phyloP scores from a whole-genome alignment of 768 basidiomycete genomes.

The Termitomyces sp. region DNA sequence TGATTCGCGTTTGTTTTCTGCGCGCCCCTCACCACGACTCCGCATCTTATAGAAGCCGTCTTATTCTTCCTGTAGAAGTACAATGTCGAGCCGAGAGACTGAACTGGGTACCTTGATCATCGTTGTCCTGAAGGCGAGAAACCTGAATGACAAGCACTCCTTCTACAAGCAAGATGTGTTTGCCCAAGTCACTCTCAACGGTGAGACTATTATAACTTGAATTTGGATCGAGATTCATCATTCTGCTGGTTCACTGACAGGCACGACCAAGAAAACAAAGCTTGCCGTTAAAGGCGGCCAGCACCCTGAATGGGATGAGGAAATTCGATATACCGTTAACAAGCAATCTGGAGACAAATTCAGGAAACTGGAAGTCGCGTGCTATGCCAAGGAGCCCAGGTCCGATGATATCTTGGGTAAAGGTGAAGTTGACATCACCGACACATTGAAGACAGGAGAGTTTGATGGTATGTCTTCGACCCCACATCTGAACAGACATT shows the following conservation, averaged over 20 bases:
- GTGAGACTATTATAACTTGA: conserved; percentile 22
- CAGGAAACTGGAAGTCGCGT: conserved; percentile 68
- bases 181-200: conserved; percentile 60
- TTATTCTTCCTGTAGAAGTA: neutral
- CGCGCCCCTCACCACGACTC: neutral
- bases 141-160: conserved; percentile 78
- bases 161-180: conserved; percentile 94
- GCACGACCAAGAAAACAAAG: conserved; percentile 64
- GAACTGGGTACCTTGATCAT: conserved; percentile 83
- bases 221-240: neutral
- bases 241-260: conserved; percentile 25
- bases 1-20: no score
- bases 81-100: conserved; percentile 33
- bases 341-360: conserved; percentile 53
- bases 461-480: conserved; percentile 72
- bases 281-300: conserved; percentile 87
- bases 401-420: conserved; percentile 78
- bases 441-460: conserved; percentile 82
- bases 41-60: neutral
- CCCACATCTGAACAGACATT: neutral
- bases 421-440: conserved; percentile 70
- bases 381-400: conserved; percentile 75
- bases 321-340: conserved; percentile 74
- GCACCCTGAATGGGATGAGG: conserved; percentile 91
- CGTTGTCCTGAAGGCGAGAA: conserved; percentile 81